A percentile compares a stretch with the other conserved stretches of the same genome.
Evolutionary conservation across 2,329 filamentous ascomycete genomes (phyloP).

Genomic region (Bretziella fagacearum): DNA sequence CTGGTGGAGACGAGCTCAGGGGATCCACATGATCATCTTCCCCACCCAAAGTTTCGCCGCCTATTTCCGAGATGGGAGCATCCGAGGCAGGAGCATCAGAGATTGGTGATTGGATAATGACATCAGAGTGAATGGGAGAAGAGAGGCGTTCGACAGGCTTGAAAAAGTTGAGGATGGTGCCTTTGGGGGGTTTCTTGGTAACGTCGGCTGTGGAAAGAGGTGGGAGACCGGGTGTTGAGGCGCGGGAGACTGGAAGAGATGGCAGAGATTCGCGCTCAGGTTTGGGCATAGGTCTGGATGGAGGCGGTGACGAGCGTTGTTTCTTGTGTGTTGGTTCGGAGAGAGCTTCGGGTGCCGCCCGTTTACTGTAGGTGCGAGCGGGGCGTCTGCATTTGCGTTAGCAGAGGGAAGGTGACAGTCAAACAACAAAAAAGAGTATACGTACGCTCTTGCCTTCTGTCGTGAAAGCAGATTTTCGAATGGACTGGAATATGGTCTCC

Average conservation of each 20-base stretch:
- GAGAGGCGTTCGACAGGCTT: conserved; percentile 19
- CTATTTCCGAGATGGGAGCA: not conserved
- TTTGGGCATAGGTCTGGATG: not conserved
- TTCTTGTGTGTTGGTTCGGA: conserved; percentile 20
- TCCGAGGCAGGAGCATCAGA: not conserved
- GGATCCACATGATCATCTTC: not conserved
- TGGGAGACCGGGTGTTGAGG: not conserved
- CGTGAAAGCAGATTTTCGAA: conserved; percentile 8
- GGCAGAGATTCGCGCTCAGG: conserved; percentile 3
- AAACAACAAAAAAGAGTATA: not conserved
- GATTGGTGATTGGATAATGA: conserved; percentile 4
- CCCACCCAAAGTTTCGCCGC: not conserved
- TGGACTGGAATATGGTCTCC: not conserved
- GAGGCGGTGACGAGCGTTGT: conserved; percentile 13
- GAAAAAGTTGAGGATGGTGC: conserved; percentile 28
- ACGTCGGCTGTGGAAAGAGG: not conserved
- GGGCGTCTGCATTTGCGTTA: conserved; percentile 8
- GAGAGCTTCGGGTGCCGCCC: conserved; percentile 18
- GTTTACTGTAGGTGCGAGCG: conserved; percentile 27
- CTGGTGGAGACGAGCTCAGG: not conserved
- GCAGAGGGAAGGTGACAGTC: not conserved
- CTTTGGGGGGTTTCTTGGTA: conserved; percentile 16
- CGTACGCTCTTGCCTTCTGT: conserved; percentile 11
- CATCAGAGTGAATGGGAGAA: conserved; percentile 7
- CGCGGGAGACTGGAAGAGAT: not conserved